Conservation (phyloP, 148 eudicot genomes). For the Polygonum maritimum region DNA sequence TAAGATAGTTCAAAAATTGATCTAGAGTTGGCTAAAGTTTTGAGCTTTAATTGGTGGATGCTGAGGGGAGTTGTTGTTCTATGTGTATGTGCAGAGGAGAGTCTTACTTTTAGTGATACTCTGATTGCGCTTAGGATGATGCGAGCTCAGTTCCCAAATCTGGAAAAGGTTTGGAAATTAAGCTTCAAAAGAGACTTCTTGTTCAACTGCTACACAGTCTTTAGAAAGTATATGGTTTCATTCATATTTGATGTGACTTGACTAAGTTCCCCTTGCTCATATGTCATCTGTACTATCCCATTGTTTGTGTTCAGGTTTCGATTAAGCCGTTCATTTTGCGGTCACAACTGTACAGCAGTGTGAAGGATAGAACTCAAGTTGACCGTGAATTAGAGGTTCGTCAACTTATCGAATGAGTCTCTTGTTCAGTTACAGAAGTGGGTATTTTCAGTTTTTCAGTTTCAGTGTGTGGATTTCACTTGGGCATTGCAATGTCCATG, state of each 20-base stretch:
- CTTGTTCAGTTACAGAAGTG: neutral
- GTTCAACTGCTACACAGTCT: neutral
- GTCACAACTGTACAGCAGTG: slow-evolving; percentile 86
- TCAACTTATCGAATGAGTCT: neutral
- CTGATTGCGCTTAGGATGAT: slow-evolving; percentile 78
- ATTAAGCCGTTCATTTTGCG: slow-evolving; percentile 66
- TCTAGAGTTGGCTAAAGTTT: neutral
- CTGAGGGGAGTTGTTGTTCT: neutral
- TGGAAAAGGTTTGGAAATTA: slow-evolving; percentile 45
- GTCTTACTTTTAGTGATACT: slow-evolving; percentile 74
- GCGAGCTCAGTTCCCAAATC: slow-evolving; percentile 84
- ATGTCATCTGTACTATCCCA: neutral
- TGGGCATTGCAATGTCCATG: neutral
- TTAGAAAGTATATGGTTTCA: neutral
- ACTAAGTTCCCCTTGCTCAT: neutral
- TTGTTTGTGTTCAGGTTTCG: slow-evolving; percentile 42
- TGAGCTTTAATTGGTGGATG: neutral
- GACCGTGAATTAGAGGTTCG: slow-evolving; percentile 95
- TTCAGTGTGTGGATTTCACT: neutral
- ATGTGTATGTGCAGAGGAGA: slow-evolving; percentile 41
- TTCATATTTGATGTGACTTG: neutral
- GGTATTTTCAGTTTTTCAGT: neutral
- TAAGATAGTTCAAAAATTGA: neutral
- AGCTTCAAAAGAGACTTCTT: neutral
- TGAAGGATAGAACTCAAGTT: slow-evolving; percentile 88